Conservation (phyloP, 1,284 basidiomycete species). For the Volvariella volvacea region DNA sequence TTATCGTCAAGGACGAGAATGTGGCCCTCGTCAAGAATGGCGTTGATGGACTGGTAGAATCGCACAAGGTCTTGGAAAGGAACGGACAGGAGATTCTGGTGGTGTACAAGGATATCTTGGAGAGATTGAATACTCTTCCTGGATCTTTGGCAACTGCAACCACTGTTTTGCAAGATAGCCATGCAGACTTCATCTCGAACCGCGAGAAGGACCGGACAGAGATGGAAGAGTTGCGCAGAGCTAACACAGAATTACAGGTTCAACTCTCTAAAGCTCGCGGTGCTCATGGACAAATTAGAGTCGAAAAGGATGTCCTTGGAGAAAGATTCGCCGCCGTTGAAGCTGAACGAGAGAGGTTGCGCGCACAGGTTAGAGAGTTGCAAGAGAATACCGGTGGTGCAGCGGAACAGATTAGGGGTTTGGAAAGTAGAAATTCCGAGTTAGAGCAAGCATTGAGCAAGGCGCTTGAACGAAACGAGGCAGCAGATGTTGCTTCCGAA, state of each 20-base stretch:
- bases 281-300: slow-evolving; percentile 69
- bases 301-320: slow-evolving; percentile 66
- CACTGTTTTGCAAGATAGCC: slow-evolving; percentile 48
- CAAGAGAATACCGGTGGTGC: slow-evolving; percentile 39
- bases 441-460: slow-evolving; percentile 64
- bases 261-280: slow-evolving; percentile 69
- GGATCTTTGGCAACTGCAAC: slow-evolving; percentile 49
- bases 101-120: slow-evolving; percentile 43
- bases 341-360: slow-evolving; percentile 54
- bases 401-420: slow-evolving; percentile 35
- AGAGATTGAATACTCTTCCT: slow-evolving; percentile 51
- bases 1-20: slow-evolving; percentile 25
- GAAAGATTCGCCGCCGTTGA: slow-evolving; percentile 59
- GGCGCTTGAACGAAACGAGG: slow-evolving; percentile 61
- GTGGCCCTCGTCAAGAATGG: slow-evolving; percentile 17
- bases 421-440: slow-evolving; percentile 53
- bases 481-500: slow-evolving; percentile 60
- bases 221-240: slow-evolving; percentile 59
- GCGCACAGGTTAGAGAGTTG: slow-evolving; percentile 45
- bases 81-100: slow-evolving; percentile 43
- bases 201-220: slow-evolving; percentile 52
- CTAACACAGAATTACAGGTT: slow-evolving; percentile 61
- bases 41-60: slow-evolving; percentile 12
- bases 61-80: slow-evolving; percentile 26
- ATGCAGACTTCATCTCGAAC: slow-evolving; percentile 54